Evolutionary conservation across 305 asterid species (phyloP).

Genomic region (Stenogyne calaminthoides): DNA sequence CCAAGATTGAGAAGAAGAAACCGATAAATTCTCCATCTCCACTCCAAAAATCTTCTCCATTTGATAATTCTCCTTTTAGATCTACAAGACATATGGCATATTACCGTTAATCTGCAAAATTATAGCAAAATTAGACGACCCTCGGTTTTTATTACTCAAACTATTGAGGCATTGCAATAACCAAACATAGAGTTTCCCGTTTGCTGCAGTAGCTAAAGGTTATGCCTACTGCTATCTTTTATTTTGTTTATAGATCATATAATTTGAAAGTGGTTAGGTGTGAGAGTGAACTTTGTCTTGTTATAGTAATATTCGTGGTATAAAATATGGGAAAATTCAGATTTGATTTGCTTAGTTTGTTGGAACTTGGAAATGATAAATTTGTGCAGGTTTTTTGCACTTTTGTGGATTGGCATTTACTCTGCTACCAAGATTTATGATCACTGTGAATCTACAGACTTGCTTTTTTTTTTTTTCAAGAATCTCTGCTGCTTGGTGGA

Average conservation of each 20-base stretch:
- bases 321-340: background rate
- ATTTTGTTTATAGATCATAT: background rate
- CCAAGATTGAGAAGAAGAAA: slow-evolving; percentile 76
- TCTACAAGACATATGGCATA: slow-evolving; percentile 94
- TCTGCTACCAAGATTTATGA: background rate
- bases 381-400: background rate
- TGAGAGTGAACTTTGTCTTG: background rate
- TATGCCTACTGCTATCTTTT: background rate
- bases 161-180: slow-evolving; percentile 8
- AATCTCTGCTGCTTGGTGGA: background rate
- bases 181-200: background rate
- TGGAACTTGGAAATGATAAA: background rate
- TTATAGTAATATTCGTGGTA: background rate
- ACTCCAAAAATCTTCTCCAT: slow-evolving; percentile 57
- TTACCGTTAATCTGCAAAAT: slow-evolving; percentile 54
- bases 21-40: slow-evolving; percentile 43
- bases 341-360: background rate
- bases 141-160: slow-evolving; percentile 5
- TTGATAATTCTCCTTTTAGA: slow-evolving; percentile 72
- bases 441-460: background rate
- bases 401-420: background rate
- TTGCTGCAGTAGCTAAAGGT: background rate
- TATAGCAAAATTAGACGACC: slow-evolving; percentile 4
- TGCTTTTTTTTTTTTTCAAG: background rate
- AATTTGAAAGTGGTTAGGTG: background rate